Percentiles rank a stretch among this genome's conserved stretches.
Evolutionary conservation across 192 early-diverging fungal genomes (phyloP).

Genomic region (Backusella sp.): DNA sequence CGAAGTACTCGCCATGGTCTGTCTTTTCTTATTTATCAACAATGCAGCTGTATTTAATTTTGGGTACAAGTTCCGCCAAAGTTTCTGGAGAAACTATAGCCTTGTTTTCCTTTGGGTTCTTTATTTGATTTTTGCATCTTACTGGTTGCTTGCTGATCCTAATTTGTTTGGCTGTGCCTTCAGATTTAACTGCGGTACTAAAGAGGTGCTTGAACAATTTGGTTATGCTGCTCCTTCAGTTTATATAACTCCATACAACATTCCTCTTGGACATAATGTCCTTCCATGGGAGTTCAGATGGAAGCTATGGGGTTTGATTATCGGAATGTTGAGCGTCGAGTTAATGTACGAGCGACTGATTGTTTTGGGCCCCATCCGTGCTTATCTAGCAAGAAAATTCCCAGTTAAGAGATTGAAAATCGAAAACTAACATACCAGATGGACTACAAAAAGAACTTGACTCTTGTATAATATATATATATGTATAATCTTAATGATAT

Average conservation of each 20-base stretch:
- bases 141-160: slow-evolving; percentile 59
- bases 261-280: slow-evolving; percentile 57
- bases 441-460: too few species aligned
- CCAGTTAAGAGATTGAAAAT: slow-evolving; percentile 23
- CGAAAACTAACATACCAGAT: too few species aligned
- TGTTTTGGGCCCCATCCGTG: slow-evolving; percentile 45
- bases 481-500: too few species aligned
- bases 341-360: slow-evolving; percentile 46
- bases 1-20: slow-evolving; percentile 47
- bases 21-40: slow-evolving; percentile 67
- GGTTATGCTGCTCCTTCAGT: slow-evolving; percentile 18
- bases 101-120: slow-evolving; percentile 51
- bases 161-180: slow-evolving; percentile 68
- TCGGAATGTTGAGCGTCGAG: slow-evolving; percentile 40
- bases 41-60: slow-evolving; percentile 66
- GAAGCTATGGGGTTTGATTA: slow-evolving; percentile 51
- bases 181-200: slow-evolving; percentile 45
- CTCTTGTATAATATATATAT: too few species aligned
- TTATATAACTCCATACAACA: slow-evolving; percentile 51
- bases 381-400: slow-evolving; percentile 38
- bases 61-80: slow-evolving; percentile 58
- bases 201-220: slow-evolving; percentile 16
- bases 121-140: slow-evolving; percentile 53
- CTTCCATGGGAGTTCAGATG: slow-evolving; percentile 55
- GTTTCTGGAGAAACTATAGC: slow-evolving; percentile 56